phyloP scores from a whole-genome alignment of 768 basidiomycete species.

The Pilatotrama ljubarskyi region DNA sequence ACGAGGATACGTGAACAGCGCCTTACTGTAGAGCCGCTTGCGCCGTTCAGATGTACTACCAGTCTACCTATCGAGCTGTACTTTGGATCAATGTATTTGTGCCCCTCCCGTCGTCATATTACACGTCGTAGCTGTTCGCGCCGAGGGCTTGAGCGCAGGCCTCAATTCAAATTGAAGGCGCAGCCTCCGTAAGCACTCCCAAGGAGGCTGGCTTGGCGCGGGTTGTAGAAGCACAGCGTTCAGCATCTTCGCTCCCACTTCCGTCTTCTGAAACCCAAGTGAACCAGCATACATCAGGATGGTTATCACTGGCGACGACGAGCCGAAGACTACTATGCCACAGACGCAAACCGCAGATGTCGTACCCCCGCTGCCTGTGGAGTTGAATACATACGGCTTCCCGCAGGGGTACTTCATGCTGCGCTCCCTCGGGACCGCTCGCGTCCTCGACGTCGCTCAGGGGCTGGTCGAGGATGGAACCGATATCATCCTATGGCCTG shows the following conservation, averaged over 20 bases:
- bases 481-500: conserved; percentile 64
- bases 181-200: neutral
- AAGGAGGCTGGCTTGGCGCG: neutral
- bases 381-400: conserved; percentile 33
- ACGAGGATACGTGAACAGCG: neutral
- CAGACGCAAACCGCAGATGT: neutral
- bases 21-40: neutral
- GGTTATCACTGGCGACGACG: conserved; percentile 14
- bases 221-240: conserved; percentile 1
- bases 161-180: neutral
- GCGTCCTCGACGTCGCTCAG: conserved; percentile 56
- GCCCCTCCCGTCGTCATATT: neutral
- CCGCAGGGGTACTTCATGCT: conserved; percentile 62
- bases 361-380: conserved; percentile 22
- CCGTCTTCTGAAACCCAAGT: neutral
- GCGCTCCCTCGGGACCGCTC: conserved; percentile 51
- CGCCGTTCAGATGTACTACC: too few species aligned
- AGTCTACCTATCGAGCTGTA: neutral
- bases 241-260: neutral
- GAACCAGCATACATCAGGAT: neutral
- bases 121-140: too few species aligned
- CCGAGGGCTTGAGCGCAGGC: neutral
- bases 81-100: neutral
- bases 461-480: conserved; percentile 61
- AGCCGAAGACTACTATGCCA: neutral